A percentile compares a stretch with the other conserved stretches of the same genome.
These are phyloP conservation scores for Tetradesmus obliquus DNA, from an alignment of 139 green algal genomes.

Conservation along the genomic window DNA sequence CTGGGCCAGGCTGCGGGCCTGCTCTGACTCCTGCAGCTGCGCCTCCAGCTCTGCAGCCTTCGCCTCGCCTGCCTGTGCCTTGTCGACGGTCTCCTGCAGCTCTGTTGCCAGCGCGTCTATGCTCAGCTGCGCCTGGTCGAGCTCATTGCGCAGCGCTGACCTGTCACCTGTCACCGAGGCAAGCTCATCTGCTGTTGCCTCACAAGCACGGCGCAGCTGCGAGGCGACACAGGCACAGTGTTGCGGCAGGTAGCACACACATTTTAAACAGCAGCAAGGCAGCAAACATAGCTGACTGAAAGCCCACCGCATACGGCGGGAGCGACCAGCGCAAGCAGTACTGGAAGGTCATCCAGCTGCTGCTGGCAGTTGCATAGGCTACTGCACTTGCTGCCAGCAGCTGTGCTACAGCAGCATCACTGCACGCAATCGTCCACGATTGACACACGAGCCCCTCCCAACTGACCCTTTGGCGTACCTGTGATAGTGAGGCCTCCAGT, in stretches of 20 bases:
- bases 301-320: too few relatives aligned
- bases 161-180: neutral
- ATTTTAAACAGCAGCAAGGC: neutral
- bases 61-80: neutral
- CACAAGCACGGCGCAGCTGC: conserved; percentile 11
- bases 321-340: too few relatives aligned
- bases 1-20: neutral
- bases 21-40: neutral
- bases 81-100: neutral
- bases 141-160: neutral
- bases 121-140: neutral
- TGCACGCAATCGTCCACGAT: too few relatives aligned
- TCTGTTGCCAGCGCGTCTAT: conserved; percentile 32
- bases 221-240: neutral
- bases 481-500: neutral
- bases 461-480: neutral
- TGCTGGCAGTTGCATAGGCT: too few relatives aligned
- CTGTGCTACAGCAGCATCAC: too few relatives aligned
- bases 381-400: too few relatives aligned
- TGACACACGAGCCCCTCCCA: too few relatives aligned
- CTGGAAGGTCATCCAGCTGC: too few relatives aligned
- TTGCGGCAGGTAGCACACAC: neutral
- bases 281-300: too few relatives aligned
- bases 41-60: neutral
- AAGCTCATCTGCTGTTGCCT: conserved; percentile 15